Conservation (phyloP, 2,329 filamentous ascomycete genomes). For the Colletotrichum zoysiae region DNA sequence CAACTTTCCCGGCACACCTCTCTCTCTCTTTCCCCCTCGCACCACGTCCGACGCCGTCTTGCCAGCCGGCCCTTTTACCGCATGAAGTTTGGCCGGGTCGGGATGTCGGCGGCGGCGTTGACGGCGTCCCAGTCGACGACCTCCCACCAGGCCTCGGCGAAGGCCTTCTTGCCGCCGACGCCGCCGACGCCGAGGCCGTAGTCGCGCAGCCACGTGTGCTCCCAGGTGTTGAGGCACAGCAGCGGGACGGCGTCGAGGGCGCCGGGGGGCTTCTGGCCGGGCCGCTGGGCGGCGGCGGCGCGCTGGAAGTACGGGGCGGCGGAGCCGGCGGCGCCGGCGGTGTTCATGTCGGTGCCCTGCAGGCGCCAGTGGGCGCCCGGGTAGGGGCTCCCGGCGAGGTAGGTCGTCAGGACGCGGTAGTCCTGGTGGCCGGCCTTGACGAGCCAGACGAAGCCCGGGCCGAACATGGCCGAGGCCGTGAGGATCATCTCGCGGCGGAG, state of each 20-base stretch:
- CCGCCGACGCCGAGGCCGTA: conserved; percentile 73
- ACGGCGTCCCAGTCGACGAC: conserved; percentile 88
- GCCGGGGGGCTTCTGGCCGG: conserved; percentile 67
- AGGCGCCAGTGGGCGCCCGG: conserved; percentile 85
- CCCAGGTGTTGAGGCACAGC: conserved; percentile 95
- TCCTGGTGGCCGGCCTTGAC: conserved; percentile 68
- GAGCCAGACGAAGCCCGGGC: conserved; percentile 97
- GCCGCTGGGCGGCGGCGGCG: conserved; percentile 46
- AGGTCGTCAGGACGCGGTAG: conserved; percentile 84
- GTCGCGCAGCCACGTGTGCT: conserved; percentile 91
- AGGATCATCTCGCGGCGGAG: conserved; percentile 83
- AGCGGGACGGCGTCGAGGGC: conserved; percentile 79
- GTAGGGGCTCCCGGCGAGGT: conserved; percentile 91
- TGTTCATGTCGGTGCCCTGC: conserved; percentile 78
- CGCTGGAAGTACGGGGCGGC: conserved; percentile 56
- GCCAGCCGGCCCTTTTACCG: conserved; percentile 4
- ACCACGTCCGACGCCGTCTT: background rate
- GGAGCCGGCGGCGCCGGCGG: conserved; percentile 57
- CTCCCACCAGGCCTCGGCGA: conserved; percentile 87
- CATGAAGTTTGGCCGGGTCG: conserved; percentile 25
- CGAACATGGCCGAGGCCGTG: conserved; percentile 92
- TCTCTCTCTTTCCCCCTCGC: background rate
- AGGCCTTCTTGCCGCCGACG: conserved; percentile 79
- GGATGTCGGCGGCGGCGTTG: conserved; percentile 49
- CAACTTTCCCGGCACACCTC: background rate